Conservation (phyloP, 23 red algal genomes). For the Gracilaria domingensis region DNA sequence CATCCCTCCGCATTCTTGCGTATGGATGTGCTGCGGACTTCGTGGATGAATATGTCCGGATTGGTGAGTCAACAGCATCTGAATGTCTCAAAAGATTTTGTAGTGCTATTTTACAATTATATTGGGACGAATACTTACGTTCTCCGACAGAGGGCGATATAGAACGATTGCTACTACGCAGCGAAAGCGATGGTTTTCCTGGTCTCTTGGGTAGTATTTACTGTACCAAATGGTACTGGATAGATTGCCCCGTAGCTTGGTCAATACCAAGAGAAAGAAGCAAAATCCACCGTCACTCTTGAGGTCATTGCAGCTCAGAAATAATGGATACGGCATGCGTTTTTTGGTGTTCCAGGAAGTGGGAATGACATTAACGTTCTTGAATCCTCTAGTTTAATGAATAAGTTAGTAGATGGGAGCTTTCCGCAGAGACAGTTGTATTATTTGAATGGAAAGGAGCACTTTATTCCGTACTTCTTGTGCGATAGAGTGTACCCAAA, state of each 20-base stretch:
- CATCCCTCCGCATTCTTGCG: not conserved
- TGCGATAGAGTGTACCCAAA: slow-evolving; percentile 23
- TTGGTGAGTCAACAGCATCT: slow-evolving; percentile 23
- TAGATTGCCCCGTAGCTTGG: slow-evolving; percentile 26
- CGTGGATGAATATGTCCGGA: slow-evolving; percentile 3
- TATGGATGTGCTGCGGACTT: slow-evolving; percentile 22
- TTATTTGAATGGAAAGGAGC: not conserved
- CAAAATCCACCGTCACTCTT: slow-evolving; percentile 10
- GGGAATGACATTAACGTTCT: slow-evolving; percentile 56
- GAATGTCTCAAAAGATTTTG: slow-evolving; percentile 37
- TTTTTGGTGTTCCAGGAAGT: slow-evolving; percentile 48
- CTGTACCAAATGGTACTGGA: slow-evolving; percentile 42
- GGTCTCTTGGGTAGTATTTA: slow-evolving; percentile 49
- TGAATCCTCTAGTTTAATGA: slow-evolving; percentile 13
- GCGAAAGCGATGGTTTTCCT: slow-evolving; percentile 1
- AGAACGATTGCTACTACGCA: not conserved
- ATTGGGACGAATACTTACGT: slow-evolving; percentile 18
- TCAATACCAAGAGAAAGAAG: slow-evolving; percentile 26
- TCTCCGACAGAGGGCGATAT: slow-evolving; percentile 30
- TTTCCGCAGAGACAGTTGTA: slow-evolving; percentile 7
- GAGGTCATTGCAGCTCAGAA: slow-evolving; percentile 27
- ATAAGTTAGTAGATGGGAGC: slow-evolving; percentile 17
- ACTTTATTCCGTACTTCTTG: slow-evolving; percentile 25
- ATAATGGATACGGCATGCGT: slow-evolving; percentile 50
- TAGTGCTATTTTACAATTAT: slow-evolving; percentile 7